Evolutionary conservation across 768 basidiomycete genomes (phyloP).

Genomic region (Leucocoprinus leucothites): DNA sequence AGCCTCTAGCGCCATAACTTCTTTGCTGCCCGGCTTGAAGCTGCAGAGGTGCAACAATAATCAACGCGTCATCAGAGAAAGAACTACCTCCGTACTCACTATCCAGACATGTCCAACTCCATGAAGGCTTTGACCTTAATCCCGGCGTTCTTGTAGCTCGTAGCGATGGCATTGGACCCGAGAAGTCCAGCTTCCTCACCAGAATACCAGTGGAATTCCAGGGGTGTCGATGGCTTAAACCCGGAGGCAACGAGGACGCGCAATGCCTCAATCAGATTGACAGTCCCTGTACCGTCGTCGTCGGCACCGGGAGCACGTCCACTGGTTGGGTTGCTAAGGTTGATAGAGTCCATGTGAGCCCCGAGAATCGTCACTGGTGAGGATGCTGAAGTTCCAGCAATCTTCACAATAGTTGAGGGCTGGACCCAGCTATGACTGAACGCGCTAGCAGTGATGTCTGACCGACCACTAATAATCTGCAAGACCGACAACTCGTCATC

Average conservation of each 20-base stretch:
- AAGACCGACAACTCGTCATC: not conserved
- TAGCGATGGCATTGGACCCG: conserved; percentile 54
- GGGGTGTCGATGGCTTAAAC: conserved; percentile 35
- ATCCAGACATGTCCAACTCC: conserved; percentile 40
- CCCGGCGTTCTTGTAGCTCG: conserved; percentile 41
- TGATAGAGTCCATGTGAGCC: conserved; percentile 42
- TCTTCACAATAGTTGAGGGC: conserved; percentile 33
- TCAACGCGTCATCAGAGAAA: not conserved
- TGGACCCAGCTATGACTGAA: conserved; percentile 33
- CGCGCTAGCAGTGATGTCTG: conserved; percentile 25
- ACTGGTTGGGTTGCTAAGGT: conserved; percentile 31
- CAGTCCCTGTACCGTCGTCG: conserved; percentile 45
- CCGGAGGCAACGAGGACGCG: conserved; percentile 34
- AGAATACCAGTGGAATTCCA: conserved; percentile 49
- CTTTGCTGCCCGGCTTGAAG: conserved; percentile 43
- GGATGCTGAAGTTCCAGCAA: conserved; percentile 28
- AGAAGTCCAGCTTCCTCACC: conserved; percentile 43
- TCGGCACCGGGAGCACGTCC: conserved; percentile 48
- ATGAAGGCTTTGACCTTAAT: conserved; percentile 48
- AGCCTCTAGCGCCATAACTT: conserved; percentile 37
- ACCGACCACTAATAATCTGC: conserved; percentile 24
- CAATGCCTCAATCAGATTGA: conserved; percentile 42
- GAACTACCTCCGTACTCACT: conserved; percentile 20
- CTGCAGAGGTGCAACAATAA: conserved; percentile 26
- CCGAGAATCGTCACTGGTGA: conserved; percentile 35